A percentile compares a stretch with the other conserved stretches of the same genome.
phyloP scores from a whole-genome alignment of 805 yeast species.

The Candida sphagnicola region DNA sequence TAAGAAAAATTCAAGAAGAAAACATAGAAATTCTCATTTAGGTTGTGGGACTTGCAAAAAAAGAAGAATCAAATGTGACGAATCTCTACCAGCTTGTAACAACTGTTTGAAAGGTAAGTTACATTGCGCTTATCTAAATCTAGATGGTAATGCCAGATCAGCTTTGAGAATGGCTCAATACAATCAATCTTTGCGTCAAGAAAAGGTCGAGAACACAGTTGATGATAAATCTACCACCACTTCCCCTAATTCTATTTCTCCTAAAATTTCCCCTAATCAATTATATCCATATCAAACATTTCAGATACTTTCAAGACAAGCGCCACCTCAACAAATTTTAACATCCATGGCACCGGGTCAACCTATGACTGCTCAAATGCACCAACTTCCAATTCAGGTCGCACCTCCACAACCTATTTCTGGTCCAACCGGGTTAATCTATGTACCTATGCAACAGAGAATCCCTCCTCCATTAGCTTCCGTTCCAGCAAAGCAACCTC shows the following conservation, averaged over 20 bases:
- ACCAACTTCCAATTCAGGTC: background rate
- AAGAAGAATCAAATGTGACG: slow-evolving; percentile 50
- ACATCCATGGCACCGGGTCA: background rate
- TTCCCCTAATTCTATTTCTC: slow-evolving; percentile 1
- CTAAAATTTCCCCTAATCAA: background rate
- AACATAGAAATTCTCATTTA: slow-evolving; percentile 64
- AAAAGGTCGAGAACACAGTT: slow-evolving; percentile 13
- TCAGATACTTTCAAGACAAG: background rate
- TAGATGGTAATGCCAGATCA: slow-evolving; percentile 47
- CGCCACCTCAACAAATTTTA: background rate
- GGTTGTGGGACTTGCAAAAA: slow-evolving; percentile 68
- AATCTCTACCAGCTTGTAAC: slow-evolving; percentile 45
- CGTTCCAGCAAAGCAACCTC: slow-evolving; percentile 4
- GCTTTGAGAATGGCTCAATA: slow-evolving; percentile 49
- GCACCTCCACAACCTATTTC: background rate
- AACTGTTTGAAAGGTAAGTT: slow-evolving; percentile 45
- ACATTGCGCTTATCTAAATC: slow-evolving; percentile 42
- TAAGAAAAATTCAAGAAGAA: slow-evolving; percentile 48
- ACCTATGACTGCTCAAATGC: too few relatives aligned
- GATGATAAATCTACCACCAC: slow-evolving; percentile 5
- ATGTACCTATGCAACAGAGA: background rate
- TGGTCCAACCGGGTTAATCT: background rate
- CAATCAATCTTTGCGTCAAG: slow-evolving; percentile 32
- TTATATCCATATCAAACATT: slow-evolving; percentile 1
- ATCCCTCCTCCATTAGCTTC: slow-evolving; percentile 3